A percentile compares a stretch with the other conserved stretches of the same genome.
Evolutionary conservation across 345 rosid genomes (phyloP).

Genomic region (Orychophragmus violaceus): DNA sequence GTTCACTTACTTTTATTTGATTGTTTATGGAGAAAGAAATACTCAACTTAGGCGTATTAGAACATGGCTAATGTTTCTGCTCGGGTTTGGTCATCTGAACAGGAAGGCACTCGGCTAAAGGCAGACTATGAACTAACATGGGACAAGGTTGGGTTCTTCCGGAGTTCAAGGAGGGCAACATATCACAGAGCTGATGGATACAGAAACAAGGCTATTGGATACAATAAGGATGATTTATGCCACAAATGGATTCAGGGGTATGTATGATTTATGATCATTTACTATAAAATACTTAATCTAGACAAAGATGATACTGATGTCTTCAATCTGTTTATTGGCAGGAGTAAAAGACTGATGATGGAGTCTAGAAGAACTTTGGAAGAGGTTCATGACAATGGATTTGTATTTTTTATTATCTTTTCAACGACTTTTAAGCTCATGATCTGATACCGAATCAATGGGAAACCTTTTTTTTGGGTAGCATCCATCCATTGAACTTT

Average conservation of each 20-base stretch:
- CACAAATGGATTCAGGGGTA: slow-evolving; percentile 89
- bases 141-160: slow-evolving; percentile 74
- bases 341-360: slow-evolving; percentile 21
- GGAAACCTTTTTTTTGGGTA: no score
- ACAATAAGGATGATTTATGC: slow-evolving; percentile 43
- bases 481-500: no score
- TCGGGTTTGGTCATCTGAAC: slow-evolving; percentile 12
- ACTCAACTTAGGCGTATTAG: neutral
- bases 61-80: neutral
- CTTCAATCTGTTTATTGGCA: slow-evolving; percentile 4
- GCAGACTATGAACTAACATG: slow-evolving; percentile 83
- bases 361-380: neutral
- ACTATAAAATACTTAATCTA: neutral
- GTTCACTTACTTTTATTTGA: neutral
- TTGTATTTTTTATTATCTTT: slow-evolving; percentile 6
- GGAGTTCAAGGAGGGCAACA: slow-evolving; percentile 37
- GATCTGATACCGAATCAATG: no score
- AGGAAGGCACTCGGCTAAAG: slow-evolving; percentile 79
- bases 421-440: neutral
- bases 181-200: slow-evolving; percentile 30
- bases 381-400: no score
- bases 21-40: neutral
- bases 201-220: slow-evolving; percentile 41
- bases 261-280: neutral
- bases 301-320: neutral